A percentile compares a stretch with the other conserved stretches of the same genome.
These are phyloP conservation scores for Casuarina equisetifolia DNA, from an alignment of 306 rosid genomes.

Conservation along the genomic window DNA sequence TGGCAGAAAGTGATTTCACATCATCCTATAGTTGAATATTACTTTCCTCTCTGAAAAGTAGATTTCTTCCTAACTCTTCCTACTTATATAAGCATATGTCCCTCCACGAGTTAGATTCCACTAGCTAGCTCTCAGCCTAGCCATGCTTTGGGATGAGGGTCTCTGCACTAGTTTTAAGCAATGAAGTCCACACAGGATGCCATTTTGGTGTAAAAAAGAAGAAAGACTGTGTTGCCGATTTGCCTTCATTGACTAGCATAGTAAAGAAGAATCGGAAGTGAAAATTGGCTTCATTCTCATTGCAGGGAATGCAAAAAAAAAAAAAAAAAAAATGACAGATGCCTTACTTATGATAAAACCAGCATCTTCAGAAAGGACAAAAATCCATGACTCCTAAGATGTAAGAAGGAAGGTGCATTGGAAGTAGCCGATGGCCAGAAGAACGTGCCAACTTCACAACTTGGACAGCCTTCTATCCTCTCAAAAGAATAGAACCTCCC, in stretches of 20 bases:
- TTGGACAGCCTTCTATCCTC: conserved; percentile 29
- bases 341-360: neutral
- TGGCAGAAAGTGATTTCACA: conserved; percentile 16
- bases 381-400: conserved; percentile 15
- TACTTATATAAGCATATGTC: neutral
- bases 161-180: neutral
- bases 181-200: too few species aligned
- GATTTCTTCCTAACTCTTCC: neutral
- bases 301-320: too few species aligned
- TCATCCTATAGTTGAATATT: neutral
- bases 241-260: neutral
- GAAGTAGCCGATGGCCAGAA: conserved; percentile 29
- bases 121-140: too few species aligned
- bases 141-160: neutral
- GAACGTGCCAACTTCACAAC: conserved; percentile 6
- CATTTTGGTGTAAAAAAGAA: neutral
- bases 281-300: too few species aligned
- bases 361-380: conserved; percentile 17
- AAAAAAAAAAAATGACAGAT: too few species aligned
- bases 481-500: conserved; percentile 13
- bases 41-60: conserved; percentile 1
- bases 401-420: conserved; percentile 5
- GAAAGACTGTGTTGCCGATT: neutral
- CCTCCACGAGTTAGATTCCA: neutral
- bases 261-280: neutral